Evolutionary conservation across 2,329 filamentous ascomycete species (phyloP), one percentile per base, ranked within the genome.

Genomic region (Xylariales sp.): DNA sequence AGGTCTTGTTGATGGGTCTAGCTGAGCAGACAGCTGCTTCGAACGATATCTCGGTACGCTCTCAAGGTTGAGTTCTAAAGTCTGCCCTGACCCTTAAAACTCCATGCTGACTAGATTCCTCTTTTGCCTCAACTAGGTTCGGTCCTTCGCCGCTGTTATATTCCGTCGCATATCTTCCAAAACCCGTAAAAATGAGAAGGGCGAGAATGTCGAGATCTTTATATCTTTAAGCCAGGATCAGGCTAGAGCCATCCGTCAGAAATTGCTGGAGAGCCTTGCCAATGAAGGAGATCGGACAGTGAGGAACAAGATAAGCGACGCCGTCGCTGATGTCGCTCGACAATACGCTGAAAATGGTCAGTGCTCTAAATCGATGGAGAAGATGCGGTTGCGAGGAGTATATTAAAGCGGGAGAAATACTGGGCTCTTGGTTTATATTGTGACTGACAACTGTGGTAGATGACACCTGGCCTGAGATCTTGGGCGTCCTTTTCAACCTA

Each of bases 301-400:
- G 32, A 78, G 93, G 54, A 93, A 95, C 69, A 98, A 98, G 66
- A 86, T 97, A 58, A 93, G 90, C 52, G 93, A 98, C 65, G 89
- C 91, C n/a, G 86, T 97, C 45, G 93, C 93, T 17, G 93, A 98
- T 65, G 75, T 98, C 43, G 93, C 91, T 30, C 81, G 93, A 55
- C 89, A 98, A 67, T 96, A 96, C 65, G 85, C 87, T 30, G 93
- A 97, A 54, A 88, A 85, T 55, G 83, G 88, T 95, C 74, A 61
- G 82, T 55, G 28, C 37, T 27, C 25, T 13, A 18, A n/a, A n/a
- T n/a, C n/a, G n/a, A n/a, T n/a, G n/a, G n/a, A n/a, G n/a, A n/a
- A n/a, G n/a, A n/a, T n/a, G n/a, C n/a, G n/a, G n/a, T n/a, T n/a
- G n/a, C n/a, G n/a, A n/a, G n/a, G n/a, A n/a, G n/a, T n/a, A n/a